phyloP scores from a whole-genome alignment of 2,329 filamentous ascomycete genomes.

The Neopestalotiopsis sp. region DNA sequence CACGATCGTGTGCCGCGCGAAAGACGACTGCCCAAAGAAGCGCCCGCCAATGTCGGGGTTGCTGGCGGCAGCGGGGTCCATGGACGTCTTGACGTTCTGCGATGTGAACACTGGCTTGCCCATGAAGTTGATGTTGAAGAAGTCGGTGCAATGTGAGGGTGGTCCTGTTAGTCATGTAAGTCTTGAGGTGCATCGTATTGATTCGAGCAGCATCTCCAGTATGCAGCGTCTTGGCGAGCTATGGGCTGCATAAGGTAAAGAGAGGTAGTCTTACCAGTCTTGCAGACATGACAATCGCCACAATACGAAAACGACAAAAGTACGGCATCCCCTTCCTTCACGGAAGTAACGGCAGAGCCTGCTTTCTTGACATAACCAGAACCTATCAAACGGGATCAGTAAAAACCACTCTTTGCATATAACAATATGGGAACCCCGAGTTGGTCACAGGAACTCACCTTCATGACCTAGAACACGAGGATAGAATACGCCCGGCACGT shows the following conservation, averaged over 20 bases:
- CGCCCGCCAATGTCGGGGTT: conserved; percentile 45
- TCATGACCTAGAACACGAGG: conserved; percentile 58
- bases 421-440: no score
- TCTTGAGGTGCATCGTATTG: background rate
- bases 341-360: conserved; percentile 45
- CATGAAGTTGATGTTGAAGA: conserved; percentile 57
- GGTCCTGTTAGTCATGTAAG: conserved; percentile 31
- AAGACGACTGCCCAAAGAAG: conserved; percentile 25
- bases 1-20: conserved; percentile 19
- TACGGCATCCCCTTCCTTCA: conserved; percentile 49
- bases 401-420: background rate
- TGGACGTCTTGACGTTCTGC: conserved; percentile 25
- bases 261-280: conserved; percentile 23
- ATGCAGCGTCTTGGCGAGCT: background rate
- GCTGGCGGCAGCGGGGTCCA: conserved; percentile 43
- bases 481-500: conserved; percentile 43
- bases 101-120: conserved; percentile 46
- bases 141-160: conserved; percentile 53
- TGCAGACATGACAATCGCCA: conserved; percentile 51
- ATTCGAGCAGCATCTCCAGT: background rate
- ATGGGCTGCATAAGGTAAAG: no score
- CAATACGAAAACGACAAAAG: conserved; percentile 54
- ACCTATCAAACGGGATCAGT: conserved; percentile 24
- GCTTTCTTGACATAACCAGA: conserved; percentile 53
- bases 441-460: conserved; percentile 36